Base-by-base conservation (phyloP, 805 yeast genomes). In the Candida sithepensis region DNA sequence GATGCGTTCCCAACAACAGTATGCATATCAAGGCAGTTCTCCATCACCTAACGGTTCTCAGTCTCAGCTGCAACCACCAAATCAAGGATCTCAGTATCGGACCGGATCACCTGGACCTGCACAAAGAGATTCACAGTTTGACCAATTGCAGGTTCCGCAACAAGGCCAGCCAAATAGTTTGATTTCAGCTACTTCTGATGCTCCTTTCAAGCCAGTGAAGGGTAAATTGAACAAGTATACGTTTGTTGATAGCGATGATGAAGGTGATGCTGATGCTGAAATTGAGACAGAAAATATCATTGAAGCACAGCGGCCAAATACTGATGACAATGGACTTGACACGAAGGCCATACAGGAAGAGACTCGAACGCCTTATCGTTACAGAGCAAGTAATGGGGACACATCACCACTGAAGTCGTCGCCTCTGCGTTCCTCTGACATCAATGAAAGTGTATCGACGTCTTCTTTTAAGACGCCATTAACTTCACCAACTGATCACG, bases 211-310 rank as follows among this genome's bases (percentile, higher is more conserved):
- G 28, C 55, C 56, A 16, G 21, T 43, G n/a, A 45, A 49, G 23
- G 60, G 55, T 21, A 63, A 56, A 46, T 53, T 63, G 28, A 62
- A 53, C 46, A 60, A 56, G 37, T 61, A 58, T 43, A 56, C 52
- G 9, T 62, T 62, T 46, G 54, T 50, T 16, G 55, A 54, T 22
- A 56, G 58, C 41, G 66, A 62, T 23, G 63, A 57, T n/a, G 64
- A 30, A 5, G 57, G 50, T 2, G 58, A 50, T 3, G 57, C n/a
- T n/a, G n/a, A 54, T 21, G 45, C 37, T 3, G 46, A 45, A 2
- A 44, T 52, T 8, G 54, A 44, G 55, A 36, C 36, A n/a, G n/a
- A n/a, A n/a, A n/a, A n/a, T n/a, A n/a, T n/a, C n/a, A n/a, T n/a
- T n/a, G n/a, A n/a, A n/a, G n/a, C n/a, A n/a, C n/a, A n/a, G n/a